Conservation (phyloP, 179 eudicot species). For the Silene vulgaris region DNA sequence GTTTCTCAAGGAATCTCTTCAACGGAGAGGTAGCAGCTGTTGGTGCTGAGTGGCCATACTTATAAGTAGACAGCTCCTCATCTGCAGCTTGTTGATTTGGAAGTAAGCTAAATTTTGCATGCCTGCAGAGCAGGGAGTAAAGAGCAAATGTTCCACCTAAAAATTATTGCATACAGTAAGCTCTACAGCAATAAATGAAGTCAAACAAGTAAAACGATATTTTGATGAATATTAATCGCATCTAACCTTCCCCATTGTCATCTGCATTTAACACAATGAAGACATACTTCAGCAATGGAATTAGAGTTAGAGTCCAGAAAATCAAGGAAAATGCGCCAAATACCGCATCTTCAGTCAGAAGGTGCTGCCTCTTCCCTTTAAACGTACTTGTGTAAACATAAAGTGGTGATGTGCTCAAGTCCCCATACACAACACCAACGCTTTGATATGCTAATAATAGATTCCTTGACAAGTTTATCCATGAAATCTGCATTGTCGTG, state of each 20-base stretch:
- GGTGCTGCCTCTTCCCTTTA: constrained; percentile 43
- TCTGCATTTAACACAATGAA: constrained; percentile 62
- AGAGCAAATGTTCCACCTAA: constrained; percentile 95
- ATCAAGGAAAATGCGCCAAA: constrained; percentile 73
- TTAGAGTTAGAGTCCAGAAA: constrained; percentile 72
- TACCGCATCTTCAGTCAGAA: constrained; percentile 51
- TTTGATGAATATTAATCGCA: constrained; percentile 4
- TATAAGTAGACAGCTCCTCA: constrained; percentile 83
- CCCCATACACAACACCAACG: constrained; percentile 75
- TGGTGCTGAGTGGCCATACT: constrained; percentile 49
- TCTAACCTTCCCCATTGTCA: constrained; percentile 89
- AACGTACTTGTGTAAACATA: constrained; percentile 67
- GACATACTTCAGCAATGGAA: constrained; percentile 81
- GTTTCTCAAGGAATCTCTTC: constrained; percentile 80
- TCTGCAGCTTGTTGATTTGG: constrained; percentile 99
- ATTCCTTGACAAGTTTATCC: constrained; percentile 49
- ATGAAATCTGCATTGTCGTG: constrained; percentile 43
- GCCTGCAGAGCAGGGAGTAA: constrained; percentile 88
- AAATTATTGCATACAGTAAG: constrained; percentile 16
- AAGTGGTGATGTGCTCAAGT: constrained; percentile 78
- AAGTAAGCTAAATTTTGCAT: constrained; percentile 85
- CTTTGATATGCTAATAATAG: constrained; percentile 75
- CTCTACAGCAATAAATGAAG: neutral
- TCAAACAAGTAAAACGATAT: neutral
- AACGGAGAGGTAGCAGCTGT: constrained; percentile 40